Percentiles rank a stretch among this genome's conserved stretches.
These are phyloP conservation scores for Leptographium wingfieldii DNA, from an alignment of 2,329 filamentous ascomycete genomes.

Conservation along the genomic window DNA sequence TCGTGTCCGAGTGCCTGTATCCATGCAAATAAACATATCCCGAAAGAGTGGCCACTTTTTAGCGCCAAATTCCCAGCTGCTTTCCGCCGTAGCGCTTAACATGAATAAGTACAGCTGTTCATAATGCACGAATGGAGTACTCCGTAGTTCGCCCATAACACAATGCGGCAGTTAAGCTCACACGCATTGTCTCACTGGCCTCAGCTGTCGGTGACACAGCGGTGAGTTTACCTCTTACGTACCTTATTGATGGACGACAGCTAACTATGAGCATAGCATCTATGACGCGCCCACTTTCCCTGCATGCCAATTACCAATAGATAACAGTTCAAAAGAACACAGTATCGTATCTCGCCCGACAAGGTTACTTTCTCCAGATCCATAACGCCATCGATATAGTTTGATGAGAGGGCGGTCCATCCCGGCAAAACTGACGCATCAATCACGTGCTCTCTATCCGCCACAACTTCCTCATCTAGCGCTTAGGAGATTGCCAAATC, in stretches of 20 bases:
- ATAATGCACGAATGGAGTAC: too few relatives aligned
- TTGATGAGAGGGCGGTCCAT: background rate
- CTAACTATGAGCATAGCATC: background rate
- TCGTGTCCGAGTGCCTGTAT: too few relatives aligned
- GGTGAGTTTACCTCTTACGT: background rate
- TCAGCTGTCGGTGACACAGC: background rate
- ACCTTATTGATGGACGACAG: background rate
- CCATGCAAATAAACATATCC: too few relatives aligned
- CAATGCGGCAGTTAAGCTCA: background rate
- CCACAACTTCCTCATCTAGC: conserved; percentile 6
- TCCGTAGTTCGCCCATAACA: background rate
- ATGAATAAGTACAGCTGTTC: background rate
- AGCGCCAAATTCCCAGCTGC: too few relatives aligned
- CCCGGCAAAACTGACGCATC: background rate
- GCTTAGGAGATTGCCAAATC: conserved; percentile 10
- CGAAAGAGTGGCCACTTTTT: too few relatives aligned
- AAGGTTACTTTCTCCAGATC: background rate
- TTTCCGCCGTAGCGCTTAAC: too few relatives aligned
- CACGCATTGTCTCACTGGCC: background rate
- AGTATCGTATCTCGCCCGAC: background rate
- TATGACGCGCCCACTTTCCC: background rate
- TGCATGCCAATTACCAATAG: background rate
- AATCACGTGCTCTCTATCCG: conserved; percentile 6
- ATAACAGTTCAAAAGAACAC: background rate
- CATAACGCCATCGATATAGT: background rate